Evolutionary conservation across 331 rosid genomes (phyloP), one percentile per base, ranked within the genome.

Genomic region (Erythrophleum ivorense): DNA sequence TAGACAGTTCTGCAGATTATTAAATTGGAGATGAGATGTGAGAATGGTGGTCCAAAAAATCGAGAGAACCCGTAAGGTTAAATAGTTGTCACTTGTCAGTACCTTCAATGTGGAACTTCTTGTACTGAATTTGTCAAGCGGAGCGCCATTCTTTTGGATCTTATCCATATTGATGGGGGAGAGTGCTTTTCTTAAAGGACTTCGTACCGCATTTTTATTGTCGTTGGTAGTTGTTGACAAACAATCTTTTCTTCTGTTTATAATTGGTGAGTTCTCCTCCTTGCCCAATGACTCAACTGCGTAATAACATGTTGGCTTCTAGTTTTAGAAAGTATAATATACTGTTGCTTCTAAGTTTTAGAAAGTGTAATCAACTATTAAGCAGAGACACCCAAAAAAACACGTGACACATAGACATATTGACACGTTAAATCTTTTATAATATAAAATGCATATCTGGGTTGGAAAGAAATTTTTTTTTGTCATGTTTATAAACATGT

Each of bases 91-190:
- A 76, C 9, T 21, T 24, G 62, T 43, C 6, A 53, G 43, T 86
- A 93, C 98, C 99, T 95, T 93, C 10, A 95, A 57, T 24, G 72
- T 76, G 38, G 92, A 95, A 64, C 94, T 78, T 73, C 71, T 68
- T 76, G 94, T 78, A 59, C 87, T 87, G 81, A 90, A 88, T 83
- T 89, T 93, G 73, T 87, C 88, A 31, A 95, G 89, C 55, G 98
- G 97, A 83, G 98, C 89, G 82, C 64, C 84, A 21, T 78, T 58
- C 31, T 21, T 81, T 70, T 84, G 86, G 62, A 52, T 58, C 64
- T 64, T 87, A 81, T 88, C 87, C 78, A 82, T 64, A 77, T 91
- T 85, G 73, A 91, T 58, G 24, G 94, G 94, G 43, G 94, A 93
- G 33, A 93, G 90, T 19, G 88, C 88, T 85, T 92, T 93, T 86